A percentile compares a stretch with the other conserved stretches of the same genome.
phyloP scores from a whole-genome alignment of 352 stramenopile genomes.

The Pythium biforme region DNA sequence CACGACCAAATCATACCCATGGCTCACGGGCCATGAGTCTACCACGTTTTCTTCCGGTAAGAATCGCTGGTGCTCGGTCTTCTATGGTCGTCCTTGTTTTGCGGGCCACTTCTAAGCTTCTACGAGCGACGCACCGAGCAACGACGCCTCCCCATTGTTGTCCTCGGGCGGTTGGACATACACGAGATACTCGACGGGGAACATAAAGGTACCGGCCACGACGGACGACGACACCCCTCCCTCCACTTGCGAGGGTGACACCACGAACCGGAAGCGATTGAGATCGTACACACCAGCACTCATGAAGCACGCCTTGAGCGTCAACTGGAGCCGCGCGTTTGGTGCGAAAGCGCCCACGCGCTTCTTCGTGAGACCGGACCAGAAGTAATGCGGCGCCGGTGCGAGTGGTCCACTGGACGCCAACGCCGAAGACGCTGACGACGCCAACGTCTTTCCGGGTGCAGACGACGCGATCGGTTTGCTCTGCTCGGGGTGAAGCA shows the following conservation, averaged over 20 bases:
- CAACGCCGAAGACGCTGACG: background rate
- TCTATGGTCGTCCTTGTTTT: too few relatives aligned
- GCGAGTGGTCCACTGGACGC: conserved; percentile 4
- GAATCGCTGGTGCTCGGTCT: too few relatives aligned
- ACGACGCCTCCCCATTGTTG: background rate
- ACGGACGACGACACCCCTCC: background rate
- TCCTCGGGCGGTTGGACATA: conserved; percentile 42
- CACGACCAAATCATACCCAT: too few relatives aligned
- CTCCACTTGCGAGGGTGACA: conserved; percentile 31
- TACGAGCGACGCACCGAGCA: background rate
- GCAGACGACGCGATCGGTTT: conserved; percentile 30
- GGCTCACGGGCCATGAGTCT: too few relatives aligned
- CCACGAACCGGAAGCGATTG: conserved; percentile 72
- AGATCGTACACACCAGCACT: conserved; percentile 76
- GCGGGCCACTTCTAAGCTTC: background rate
- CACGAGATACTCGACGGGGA: conserved; percentile 77
- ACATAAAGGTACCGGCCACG: conserved; percentile 50
- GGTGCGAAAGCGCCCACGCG: conserved; percentile 51
- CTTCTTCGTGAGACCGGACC: conserved; percentile 77
- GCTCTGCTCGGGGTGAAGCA: conserved; percentile 70
- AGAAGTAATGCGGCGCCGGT: conserved; percentile 72
- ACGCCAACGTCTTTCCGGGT: conserved; percentile 3
- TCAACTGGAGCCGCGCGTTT: conserved; percentile 42
- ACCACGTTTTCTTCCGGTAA: too few relatives aligned
- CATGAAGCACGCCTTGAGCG: conserved; percentile 74